Percentiles rank a stretch among this genome's conserved stretches.
Evolutionary conservation across 768 basidiomycete species (phyloP).

Genomic region (Kwoniella shandongensis): DNA sequence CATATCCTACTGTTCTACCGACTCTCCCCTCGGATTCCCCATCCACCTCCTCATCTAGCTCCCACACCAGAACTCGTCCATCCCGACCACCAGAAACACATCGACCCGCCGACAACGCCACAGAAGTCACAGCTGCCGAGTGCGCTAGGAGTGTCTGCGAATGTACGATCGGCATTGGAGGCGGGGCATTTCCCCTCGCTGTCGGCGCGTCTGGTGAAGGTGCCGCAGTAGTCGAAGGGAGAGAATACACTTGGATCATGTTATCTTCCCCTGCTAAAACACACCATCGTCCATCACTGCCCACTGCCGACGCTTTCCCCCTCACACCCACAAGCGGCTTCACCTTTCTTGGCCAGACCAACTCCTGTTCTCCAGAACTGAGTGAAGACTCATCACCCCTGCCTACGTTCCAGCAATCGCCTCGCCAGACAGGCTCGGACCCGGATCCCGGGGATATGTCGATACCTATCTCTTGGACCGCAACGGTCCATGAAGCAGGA

Average conservation of each 20-base stretch:
- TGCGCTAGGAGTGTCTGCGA: slow-evolving; percentile 50
- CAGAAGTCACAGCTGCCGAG: slow-evolving; percentile 42
- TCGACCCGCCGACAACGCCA: slow-evolving; percentile 38
- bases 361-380: slow-evolving; percentile 11
- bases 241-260: slow-evolving; percentile 50
- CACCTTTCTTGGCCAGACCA: slow-evolving; percentile 39
- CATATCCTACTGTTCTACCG: slow-evolving; percentile 37
- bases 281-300: slow-evolving; percentile 47
- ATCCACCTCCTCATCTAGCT: slow-evolving; percentile 37
- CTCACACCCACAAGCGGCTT: slow-evolving; percentile 45
- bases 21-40: slow-evolving; percentile 13
- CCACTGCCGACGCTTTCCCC: slow-evolving; percentile 44
- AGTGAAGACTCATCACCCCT: slow-evolving; percentile 8
- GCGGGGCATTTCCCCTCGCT: neutral
- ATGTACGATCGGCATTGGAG: slow-evolving; percentile 39
- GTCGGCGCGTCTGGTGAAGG: neutral
- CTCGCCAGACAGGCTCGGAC: slow-evolving; percentile 16
- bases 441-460: slow-evolving; percentile 11
- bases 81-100: slow-evolving; percentile 50
- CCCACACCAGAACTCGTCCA: slow-evolving; percentile 50
- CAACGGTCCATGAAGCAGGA: slow-evolving; percentile 51
- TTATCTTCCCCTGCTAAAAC: slow-evolving; percentile 50
- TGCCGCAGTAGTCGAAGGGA: slow-evolving; percentile 27
- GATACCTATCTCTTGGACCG: slow-evolving; percentile 48
- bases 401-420: slow-evolving; percentile 23